A percentile compares a stretch with the other conserved stretches of the same genome.
Evolutionary conservation across 257 asterid species (phyloP).

Genomic region (Solanum okadae): DNA sequence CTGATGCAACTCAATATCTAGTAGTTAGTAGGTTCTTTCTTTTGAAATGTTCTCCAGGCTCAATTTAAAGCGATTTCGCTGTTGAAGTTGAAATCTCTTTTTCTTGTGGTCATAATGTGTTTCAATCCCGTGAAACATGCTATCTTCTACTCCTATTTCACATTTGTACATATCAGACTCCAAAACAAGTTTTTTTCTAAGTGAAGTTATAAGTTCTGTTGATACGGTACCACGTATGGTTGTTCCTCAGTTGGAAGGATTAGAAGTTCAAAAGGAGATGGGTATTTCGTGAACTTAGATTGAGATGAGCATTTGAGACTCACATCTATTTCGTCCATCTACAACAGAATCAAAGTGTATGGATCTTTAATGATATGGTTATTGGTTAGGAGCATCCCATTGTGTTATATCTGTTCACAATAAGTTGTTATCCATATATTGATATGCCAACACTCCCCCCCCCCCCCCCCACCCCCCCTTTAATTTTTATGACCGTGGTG

Average conservation of each 20-base stretch:
- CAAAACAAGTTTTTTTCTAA: background rate
- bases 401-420: too few relatives aligned
- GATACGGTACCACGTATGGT: background rate
- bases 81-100: background rate
- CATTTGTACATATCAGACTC: background rate
- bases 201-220: background rate
- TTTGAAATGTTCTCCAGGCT: too few relatives aligned
- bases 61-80: background rate
- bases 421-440: too few relatives aligned
- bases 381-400: background rate
- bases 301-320: background rate
- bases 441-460: too few relatives aligned
- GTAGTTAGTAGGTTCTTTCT: background rate
- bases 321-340: background rate
- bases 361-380: background rate
- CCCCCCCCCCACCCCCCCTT: too few relatives aligned
- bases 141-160: background rate
- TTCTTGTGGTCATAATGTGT: background rate
- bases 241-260: background rate
- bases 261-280: background rate
- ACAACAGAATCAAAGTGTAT: background rate
- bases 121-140: background rate
- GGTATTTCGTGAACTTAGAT: too few relatives aligned
- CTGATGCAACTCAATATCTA: background rate
- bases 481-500: too few relatives aligned